Evolutionary conservation across 164 flowering plant genomes (phyloP).

Genomic region (Amborella trichopoda): DNA sequence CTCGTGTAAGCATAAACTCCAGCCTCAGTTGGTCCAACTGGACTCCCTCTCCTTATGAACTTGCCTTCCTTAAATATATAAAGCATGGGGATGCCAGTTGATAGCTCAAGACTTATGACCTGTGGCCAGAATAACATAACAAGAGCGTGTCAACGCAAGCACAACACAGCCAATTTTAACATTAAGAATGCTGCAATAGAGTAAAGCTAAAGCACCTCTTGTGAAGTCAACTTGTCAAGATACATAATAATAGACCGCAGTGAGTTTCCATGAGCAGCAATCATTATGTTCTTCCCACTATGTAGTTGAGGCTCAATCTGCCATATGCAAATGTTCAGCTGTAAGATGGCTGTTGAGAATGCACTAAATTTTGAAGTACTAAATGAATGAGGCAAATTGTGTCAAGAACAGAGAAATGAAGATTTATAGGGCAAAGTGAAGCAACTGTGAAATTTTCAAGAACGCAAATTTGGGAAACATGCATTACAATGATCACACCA

Average conservation of each 20-base stretch:
- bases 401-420: too few species aligned
- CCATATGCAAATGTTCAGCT: constrained; percentile 4
- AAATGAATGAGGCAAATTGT: too few species aligned
- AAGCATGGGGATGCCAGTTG: constrained; percentile 96
- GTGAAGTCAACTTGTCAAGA: constrained; percentile 89
- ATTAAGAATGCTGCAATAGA: background rate
- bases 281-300: constrained; percentile 85
- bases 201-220: constrained; percentile 58
- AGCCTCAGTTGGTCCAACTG: constrained; percentile 82
- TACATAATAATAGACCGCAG: constrained; percentile 97
- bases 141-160: too few species aligned
- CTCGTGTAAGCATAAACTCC: constrained; percentile 96
- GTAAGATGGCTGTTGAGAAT: background rate
- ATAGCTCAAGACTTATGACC: constrained; percentile 90
- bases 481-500: too few species aligned
- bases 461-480: too few species aligned
- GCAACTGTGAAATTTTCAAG: too few species aligned
- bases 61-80: constrained; percentile 86
- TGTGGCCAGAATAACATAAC: constrained; percentile 18
- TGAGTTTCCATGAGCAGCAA: constrained; percentile 98
- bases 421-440: too few species aligned
- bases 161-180: too few species aligned
- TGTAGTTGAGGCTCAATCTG: constrained; percentile 85
- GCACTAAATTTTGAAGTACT: too few species aligned
- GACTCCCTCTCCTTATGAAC: constrained; percentile 92